These are phyloP conservation scores for Acrodontium crateriforme DNA, from an alignment of 2,329 filamentous ascomycete genomes.

Conservation along the genomic window DNA sequence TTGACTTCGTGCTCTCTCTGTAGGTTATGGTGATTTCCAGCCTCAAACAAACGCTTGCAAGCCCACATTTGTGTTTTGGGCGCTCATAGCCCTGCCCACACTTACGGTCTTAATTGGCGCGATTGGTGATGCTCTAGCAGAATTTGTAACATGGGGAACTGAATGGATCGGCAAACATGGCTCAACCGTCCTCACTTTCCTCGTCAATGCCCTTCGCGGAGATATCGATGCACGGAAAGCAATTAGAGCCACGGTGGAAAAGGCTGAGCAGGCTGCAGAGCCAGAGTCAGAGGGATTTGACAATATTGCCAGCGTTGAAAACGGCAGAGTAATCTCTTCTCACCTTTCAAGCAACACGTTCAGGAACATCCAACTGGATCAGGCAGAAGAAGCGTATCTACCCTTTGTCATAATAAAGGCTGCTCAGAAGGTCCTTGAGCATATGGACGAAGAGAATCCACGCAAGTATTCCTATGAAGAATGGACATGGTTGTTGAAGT, in stretches of 20 bases:
- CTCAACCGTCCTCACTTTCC: conserved; percentile 2
- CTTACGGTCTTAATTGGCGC: conserved; percentile 76
- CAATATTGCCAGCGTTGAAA: conserved; percentile 4
- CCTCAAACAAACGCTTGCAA: conserved; percentile 62
- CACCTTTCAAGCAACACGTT: conserved; percentile 12
- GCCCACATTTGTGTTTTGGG: conserved; percentile 87
- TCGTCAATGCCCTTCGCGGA: conserved; percentile 24
- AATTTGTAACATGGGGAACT: conserved; percentile 30
- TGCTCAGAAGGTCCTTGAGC: conserved; percentile 25
- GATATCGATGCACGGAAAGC: conserved; percentile 9
- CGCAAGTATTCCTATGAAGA: conserved; percentile 11
- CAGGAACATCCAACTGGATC: not conserved
- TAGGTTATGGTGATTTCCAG: conserved; percentile 68
- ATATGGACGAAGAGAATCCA: conserved; percentile 14
- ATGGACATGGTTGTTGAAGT: conserved; percentile 30
- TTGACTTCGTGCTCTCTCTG: not conserved
- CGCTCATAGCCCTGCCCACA: conserved; percentile 66
- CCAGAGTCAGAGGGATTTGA: conserved; percentile 3
- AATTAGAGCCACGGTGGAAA: not conserved
- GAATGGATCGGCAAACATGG: conserved; percentile 10
- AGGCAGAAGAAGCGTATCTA: conserved; percentile 3
- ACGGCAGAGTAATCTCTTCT: conserved; percentile 2
- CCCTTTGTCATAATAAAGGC: conserved; percentile 21
- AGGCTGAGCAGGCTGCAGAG: not conserved
- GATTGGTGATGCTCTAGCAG: conserved; percentile 54